Base-by-base conservation (phyloP, 768 basidiomycete genomes). In the Termitomyces sp. region DNA sequence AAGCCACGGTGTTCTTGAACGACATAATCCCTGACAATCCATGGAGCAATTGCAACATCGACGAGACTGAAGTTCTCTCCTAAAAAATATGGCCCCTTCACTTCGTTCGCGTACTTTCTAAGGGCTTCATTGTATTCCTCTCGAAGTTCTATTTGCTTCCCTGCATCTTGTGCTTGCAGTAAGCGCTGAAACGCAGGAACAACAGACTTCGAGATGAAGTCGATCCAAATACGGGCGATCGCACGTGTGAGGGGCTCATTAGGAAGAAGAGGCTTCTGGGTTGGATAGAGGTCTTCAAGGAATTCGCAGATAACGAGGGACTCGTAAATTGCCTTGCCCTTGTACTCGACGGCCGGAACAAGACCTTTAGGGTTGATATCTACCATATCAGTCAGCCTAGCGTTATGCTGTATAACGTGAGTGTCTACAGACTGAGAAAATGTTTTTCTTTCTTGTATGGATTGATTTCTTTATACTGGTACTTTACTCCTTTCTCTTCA, bases 281-380 rank as follows among this genome's bases (percentile, higher is more conserved):
- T 54, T 1, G 81, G 79, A 68, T 79, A 85, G 4, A 81, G 79
- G 55, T 89, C 88, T 65, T 89, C 87, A 60, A 89, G 76, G 70
- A 86, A 86, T 70, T 89, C 86, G 70, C 81, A 80, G 49, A 89
- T 71, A 53, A 89, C 76, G 57, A 86, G 77, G 4, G 84, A 86
- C 65, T 89, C 88, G 72, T 89, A 86, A 5, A 90, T 68, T 1
- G 85, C 83, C 59, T 78, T 80, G 59, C 82, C 81, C 56, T 82
- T 81, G 68, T 86, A 76, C 54, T 77, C 76, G 11, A 78, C 67
- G 1, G 77, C 79, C 0, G 88, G 88, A 11, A 91, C 87, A 48
- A 89, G 80, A 5, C 89, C 88, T 66, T 85, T 86, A 0, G 89
- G 88, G 62, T 88, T 88, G 66, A 90, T 80, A 38, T 76, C 77